phyloP scores from a whole-genome alignment of 352 stramenopile genomes.

The Phytophthora gonapodyides region DNA sequence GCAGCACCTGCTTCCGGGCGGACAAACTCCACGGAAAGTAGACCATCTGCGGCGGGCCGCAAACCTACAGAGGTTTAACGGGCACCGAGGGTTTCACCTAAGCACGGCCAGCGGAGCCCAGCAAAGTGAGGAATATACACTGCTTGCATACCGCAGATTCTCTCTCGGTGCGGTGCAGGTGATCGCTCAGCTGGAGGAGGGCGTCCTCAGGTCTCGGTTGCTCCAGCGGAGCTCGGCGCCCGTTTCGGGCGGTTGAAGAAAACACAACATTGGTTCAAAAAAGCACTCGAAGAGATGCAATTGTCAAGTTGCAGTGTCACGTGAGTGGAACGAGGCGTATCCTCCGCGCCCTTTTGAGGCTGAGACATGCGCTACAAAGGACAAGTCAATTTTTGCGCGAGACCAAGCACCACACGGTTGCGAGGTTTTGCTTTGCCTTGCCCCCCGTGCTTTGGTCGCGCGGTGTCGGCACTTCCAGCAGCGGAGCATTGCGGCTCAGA shows the following conservation, averaged over 20 bases:
- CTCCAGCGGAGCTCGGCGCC: neutral
- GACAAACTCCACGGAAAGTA: constrained; percentile 5
- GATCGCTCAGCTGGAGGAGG: no score
- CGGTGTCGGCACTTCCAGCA: no score
- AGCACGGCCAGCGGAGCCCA: constrained; percentile 5
- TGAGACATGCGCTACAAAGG: constrained; percentile 33
- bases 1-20: constrained; percentile 8
- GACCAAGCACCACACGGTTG: constrained; percentile 9
- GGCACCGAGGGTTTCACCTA: neutral
- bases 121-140: neutral
- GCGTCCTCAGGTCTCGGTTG: neutral
- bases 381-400: constrained; percentile 3
- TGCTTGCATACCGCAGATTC: no score
- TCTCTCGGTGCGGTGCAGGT: no score
- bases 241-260: neutral
- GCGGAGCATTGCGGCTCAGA: no score
- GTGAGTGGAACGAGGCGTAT: constrained; percentile 23
- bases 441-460: neutral
- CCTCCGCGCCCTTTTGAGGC: constrained; percentile 24
- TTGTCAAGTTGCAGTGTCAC: constrained; percentile 32
- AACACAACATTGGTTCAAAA: neutral
- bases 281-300: neutral
- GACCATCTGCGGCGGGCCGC: constrained; percentile 14
- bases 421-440: neutral
- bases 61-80: constrained; percentile 10